Conservation (phyloP, 2,329 filamentous ascomycete genomes). For the Fusarium sp. region DNA sequence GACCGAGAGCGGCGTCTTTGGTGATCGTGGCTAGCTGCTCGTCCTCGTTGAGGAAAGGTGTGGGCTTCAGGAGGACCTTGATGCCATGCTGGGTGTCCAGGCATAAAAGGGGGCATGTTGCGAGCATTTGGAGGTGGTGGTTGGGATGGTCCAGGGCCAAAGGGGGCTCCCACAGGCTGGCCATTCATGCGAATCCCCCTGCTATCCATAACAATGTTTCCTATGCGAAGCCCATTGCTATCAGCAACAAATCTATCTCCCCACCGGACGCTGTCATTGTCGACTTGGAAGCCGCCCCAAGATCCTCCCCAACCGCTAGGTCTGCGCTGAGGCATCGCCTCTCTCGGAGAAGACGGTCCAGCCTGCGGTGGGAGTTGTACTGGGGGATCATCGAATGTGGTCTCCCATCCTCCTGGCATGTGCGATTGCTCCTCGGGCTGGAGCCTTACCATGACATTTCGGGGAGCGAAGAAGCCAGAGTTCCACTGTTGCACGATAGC, state of each 20-base stretch:
- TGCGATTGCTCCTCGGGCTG: slow-evolving; percentile 31
- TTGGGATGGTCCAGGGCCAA: background rate
- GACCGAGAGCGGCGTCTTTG: slow-evolving; percentile 43
- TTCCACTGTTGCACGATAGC: slow-evolving; percentile 64
- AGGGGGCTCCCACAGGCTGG: background rate
- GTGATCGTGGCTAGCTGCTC: slow-evolving; percentile 16
- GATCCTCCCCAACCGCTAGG: slow-evolving; percentile 13
- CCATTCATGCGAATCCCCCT: slow-evolving; percentile 48
- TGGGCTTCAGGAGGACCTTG: slow-evolving; percentile 7
- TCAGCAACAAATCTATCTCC: slow-evolving; percentile 56
- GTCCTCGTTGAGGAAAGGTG: slow-evolving; percentile 13
- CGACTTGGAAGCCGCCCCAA: slow-evolving; percentile 51
- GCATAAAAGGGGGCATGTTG: background rate
- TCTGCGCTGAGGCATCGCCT: slow-evolving; percentile 14
- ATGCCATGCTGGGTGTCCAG: slow-evolving; percentile 1
- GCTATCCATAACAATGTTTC: slow-evolving; percentile 53
- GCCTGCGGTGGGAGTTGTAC: slow-evolving; percentile 5
- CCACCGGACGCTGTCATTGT: slow-evolving; percentile 54
- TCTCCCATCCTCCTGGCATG: slow-evolving; percentile 42
- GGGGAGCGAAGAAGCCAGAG: slow-evolving; percentile 62
- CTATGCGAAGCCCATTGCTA: slow-evolving; percentile 56
- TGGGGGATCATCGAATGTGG: slow-evolving; percentile 32
- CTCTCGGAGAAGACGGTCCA: slow-evolving; percentile 20
- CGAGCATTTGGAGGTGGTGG: background rate
- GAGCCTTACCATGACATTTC: slow-evolving; percentile 56